These are phyloP conservation scores for Pulicaria dysenterica DNA, from an alignment of 129 eudicot species.

Conservation along the genomic window DNA sequence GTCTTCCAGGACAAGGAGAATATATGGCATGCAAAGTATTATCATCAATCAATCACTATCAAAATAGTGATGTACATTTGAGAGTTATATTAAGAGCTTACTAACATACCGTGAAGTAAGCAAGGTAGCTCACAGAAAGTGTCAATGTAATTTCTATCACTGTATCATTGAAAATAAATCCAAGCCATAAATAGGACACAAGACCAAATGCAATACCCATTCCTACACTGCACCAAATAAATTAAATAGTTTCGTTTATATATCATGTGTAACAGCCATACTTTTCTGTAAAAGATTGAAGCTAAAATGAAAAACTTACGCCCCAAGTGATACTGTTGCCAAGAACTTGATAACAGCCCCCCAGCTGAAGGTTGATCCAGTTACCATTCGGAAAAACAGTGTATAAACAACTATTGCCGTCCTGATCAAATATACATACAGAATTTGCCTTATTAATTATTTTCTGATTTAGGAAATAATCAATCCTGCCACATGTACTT, in stretches of 20 bases:
- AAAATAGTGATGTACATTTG: too few species aligned
- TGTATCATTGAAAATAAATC: conserved; percentile 84
- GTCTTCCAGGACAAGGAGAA: too few species aligned
- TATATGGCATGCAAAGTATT: too few species aligned
- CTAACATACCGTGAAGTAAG: conserved; percentile 71
- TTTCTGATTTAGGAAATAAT: too few species aligned
- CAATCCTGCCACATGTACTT: not conserved
- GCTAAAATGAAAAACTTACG: conserved; percentile 56
- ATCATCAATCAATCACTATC: not conserved
- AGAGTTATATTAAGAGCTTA: conserved; percentile 15
- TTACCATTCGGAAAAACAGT: conserved; percentile 77
- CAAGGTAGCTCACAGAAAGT: conserved; percentile 92
- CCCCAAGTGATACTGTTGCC: conserved; percentile 80
- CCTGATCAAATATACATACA: conserved; percentile 46
- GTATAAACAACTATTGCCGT: conserved; percentile 86
- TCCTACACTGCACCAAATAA: conserved; percentile 60
- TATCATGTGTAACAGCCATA: not conserved
- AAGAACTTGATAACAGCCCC: conserved; percentile 64
- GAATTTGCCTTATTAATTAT: not conserved
- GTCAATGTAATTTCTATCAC: conserved; percentile 88
- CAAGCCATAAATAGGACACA: conserved; percentile 88
- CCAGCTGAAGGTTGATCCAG: conserved; percentile 70
- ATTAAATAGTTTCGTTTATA: conserved; percentile 23
- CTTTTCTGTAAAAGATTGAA: not conserved
- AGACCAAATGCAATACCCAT: conserved; percentile 89